Base-by-base conservation (phyloP, 2,329 filamentous ascomycete genomes). In the Penicillium sp. region DNA sequence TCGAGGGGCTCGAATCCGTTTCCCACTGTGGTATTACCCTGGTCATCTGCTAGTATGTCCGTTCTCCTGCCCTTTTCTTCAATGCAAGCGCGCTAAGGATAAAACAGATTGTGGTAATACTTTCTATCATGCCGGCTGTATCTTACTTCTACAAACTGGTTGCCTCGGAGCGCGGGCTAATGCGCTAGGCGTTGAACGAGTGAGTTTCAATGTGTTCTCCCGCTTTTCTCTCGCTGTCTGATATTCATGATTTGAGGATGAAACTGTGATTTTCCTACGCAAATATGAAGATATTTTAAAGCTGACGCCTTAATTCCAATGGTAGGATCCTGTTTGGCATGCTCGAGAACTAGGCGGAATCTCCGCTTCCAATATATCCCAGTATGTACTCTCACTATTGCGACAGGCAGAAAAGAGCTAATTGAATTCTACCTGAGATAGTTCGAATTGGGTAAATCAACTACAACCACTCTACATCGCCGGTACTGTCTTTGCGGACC, bases 361-460 rank as follows among this genome's bases (percentile, higher is more conserved):
- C 31, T 60, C 58, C 35, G 54, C 54, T 25, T 60, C 58, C 6
- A 60, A 60, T 54, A 34, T 45, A 15, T 57, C 54, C 15, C 58
- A 60, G 54, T 60, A 22, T 25, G 58, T 60, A 49, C 34, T 15
- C 11, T 35, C 22, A 35, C 31, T 17, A n/a, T 17, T 14, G 42
- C 5, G 35, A 37, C 10, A 37, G 35, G 35, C 35, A 37, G 35
- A 37, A 37, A 37, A 37, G 35, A 37, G 37, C 25, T 55, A 47
- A 56, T 28, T 37, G n/a, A 15, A 17, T 20, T 25, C 34, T 20
- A 6, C 41, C 39, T 4, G 15, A 54, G 10, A 5, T n/a, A 63
- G 61, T 25, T 34, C 61, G n/a, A 63, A 63, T 37, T 63, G 61
- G 61, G 61, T 63, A n/a, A 63, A 63, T 38, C 61, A 63, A 25